Conservation (phyloP, 2,329 filamentous ascomycete species). For the Fusarium zealandicum region DNA sequence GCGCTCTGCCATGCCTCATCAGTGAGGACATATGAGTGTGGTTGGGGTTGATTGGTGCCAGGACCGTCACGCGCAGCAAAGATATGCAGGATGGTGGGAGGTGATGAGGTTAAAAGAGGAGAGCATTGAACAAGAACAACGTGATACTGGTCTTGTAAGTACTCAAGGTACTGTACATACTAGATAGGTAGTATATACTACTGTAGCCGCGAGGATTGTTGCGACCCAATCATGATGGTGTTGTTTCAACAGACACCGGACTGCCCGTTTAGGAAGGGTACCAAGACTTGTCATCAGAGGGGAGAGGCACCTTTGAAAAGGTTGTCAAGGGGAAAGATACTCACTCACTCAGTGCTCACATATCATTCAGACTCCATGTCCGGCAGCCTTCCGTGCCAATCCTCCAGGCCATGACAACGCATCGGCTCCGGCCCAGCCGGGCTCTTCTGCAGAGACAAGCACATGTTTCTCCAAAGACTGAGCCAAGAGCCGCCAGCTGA, state of each 20-base stretch:
- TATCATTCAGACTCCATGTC: slow-evolving; percentile 4
- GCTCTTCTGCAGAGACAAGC: slow-evolving; percentile 7
- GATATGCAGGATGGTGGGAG: slow-evolving; percentile 8
- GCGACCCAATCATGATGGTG: slow-evolving; percentile 11
- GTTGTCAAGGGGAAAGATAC: too few relatives aligned
- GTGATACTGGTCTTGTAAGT: background rate
- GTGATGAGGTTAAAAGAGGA: background rate
- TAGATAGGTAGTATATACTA: too few relatives aligned
- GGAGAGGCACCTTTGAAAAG: too few relatives aligned
- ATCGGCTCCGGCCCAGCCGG: slow-evolving; percentile 16
- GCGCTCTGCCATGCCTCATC: slow-evolving; percentile 2
- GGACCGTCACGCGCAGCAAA: slow-evolving; percentile 15
- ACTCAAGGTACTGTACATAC: too few relatives aligned
- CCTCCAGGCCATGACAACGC: slow-evolving; percentile 17
- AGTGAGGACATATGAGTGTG: slow-evolving; percentile 3
- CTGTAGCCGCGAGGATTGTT: too few relatives aligned
- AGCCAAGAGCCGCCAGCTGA: slow-evolving; percentile 11
- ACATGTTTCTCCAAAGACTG: slow-evolving; percentile 14
- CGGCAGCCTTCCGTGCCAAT: slow-evolving; percentile 11
- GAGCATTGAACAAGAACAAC: background rate
- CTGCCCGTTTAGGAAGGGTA: slow-evolving; percentile 22
- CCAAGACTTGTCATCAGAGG: slow-evolving; percentile 2
- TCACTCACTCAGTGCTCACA: background rate
- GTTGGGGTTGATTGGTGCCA: slow-evolving; percentile 28
- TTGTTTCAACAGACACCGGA: slow-evolving; percentile 14